Base-by-base conservation (phyloP, 129 eudicot species). In the Daucus carota region DNA sequence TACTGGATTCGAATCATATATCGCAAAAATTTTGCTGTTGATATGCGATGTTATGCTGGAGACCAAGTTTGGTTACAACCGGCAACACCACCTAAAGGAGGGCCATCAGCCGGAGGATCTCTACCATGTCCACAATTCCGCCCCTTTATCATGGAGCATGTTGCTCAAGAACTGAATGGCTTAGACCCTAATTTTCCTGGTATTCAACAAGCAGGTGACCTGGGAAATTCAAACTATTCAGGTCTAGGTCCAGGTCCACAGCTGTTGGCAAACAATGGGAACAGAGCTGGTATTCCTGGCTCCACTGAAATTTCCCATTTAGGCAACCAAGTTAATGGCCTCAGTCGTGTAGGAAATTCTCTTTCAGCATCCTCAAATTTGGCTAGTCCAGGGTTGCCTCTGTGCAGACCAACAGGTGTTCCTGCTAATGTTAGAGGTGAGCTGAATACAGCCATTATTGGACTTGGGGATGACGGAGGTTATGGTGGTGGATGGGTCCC, bases 401-500 rank as follows among this genome's bases (percentile, higher is more conserved):
- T 94, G 47, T 92, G 99, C 72, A 86, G 92, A 79, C 43, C 97
- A 83, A 81, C 94, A 41, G 96, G 87, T 80, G 94, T 95, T 26
- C 99, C 99, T 41, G 99, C 99, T 67, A 96, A 89, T 84, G 97
- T 95, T 36, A 92, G 96, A 76, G 99, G 99, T 70, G 99, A 92
- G 74, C 80, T 92, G 74, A 91, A 95, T 78, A 95, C 99, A 0
- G 97, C 97, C 59, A 95, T 95, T 67, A 95, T 95, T 75, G 99
- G 99, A 73, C 96, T 95, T 62, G 99, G 99, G 28, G 99, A 95
- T 82, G 99, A 95, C 84, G 99, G 99, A 63, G 99, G 99, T 54
- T 95, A 95, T 84, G 99, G 97, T 79, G 99, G 99, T 77, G 99
- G 99, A 50, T 95, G 99, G 99, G 99, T 92, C 68, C 99, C 99